A percentile compares a stretch with the other conserved stretches of the same genome.
phyloP scores from a whole-genome alignment of 495 filamentous ascomycete species.

The Oleoguttula mirabilis region DNA sequence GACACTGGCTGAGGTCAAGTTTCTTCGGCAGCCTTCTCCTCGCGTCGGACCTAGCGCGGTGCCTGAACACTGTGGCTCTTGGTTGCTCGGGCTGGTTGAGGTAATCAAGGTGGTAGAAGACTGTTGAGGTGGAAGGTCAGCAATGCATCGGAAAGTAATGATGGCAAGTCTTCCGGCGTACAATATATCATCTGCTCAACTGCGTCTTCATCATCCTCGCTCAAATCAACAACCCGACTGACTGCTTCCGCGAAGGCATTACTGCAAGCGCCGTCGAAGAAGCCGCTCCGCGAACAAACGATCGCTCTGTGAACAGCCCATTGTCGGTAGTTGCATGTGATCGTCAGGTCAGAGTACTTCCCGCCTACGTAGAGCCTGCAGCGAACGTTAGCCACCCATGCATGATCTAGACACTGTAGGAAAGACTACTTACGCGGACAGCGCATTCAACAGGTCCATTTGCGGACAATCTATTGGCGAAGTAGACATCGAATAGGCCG shows the following conservation, averaged over 20 bases:
- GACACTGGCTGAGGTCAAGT: conserved; percentile 25
- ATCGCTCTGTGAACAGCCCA: conserved; percentile 31
- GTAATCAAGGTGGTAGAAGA: conserved; percentile 37
- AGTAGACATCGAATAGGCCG: no score
- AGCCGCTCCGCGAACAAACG: conserved; percentile 30
- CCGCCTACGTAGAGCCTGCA: conserved; percentile 20
- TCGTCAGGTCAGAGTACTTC: conserved; percentile 34
- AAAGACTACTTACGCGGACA: conserved; percentile 28
- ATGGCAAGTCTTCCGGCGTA: no score
- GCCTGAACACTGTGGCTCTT: conserved; percentile 18
- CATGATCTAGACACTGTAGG: not conserved
- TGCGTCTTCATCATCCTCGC: conserved; percentile 32
- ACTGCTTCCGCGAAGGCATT: conserved; percentile 25
- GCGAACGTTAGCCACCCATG: conserved; percentile 7
- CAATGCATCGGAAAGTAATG: not conserved
- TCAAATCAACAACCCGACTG: conserved; percentile 29
- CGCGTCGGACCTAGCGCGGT: conserved; percentile 9
- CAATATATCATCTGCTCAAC: conserved; percentile 35
- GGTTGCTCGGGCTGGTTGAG: conserved; percentile 19
- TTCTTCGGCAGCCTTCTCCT: conserved; percentile 19
- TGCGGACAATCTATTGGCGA: conserved; percentile 18
- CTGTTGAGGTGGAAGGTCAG: no score
- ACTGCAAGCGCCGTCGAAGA: conserved; percentile 33
- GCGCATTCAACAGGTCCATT: conserved; percentile 27
- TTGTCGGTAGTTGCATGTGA: conserved; percentile 27